Evolutionary conservation across 805 yeast species (phyloP), one percentile per base, ranked within the genome.

Genomic region (Lachancea nothofagi): DNA sequence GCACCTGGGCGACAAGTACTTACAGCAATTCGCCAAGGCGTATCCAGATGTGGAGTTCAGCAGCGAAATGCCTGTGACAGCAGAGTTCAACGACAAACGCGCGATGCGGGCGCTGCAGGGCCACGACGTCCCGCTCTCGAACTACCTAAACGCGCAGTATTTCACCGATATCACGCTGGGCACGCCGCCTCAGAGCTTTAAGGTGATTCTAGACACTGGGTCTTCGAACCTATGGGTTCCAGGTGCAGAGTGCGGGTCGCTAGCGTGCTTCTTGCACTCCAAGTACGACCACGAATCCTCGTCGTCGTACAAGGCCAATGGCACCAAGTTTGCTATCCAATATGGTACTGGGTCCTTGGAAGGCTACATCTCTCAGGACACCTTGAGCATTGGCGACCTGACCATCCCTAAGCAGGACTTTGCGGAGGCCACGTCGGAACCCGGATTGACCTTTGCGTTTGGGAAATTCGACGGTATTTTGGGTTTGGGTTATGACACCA

Each of bases 181-280:
- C 52, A 83, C 96, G 29, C 98, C 98, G 7, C 86, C 84, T 36
- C 98, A 93, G 70, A 62, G 75, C 13, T 93, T 93, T 68, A 90
- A 90, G 72, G 97, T 93, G 36, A 78, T 93, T 47, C 72, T 93
- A 57, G 98, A 93, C 66, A 90, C 98, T 19, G 98, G 98, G 29
- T 85, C 96, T 32, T 84, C 97, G 32, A 93, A 93, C 67, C 72
- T 93, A 69, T 93, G 98, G 98, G 87, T 93, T 47, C 98, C 98
- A 40, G 77, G 94, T 45, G 51, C 72, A 31, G 88, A 85, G 50
- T 93, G 98, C 70, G 71, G 87, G 36, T 87, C 96, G 3, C 77
- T 93, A 66, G 97, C 98, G 37, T 93, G 98, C 69, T 90, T 76
- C 74, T 72, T 93, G 62, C 98, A 93, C 69, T 57, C 83, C 55